Conservation (phyloP, 257 asterid genomes). For the Solanum rostratum region DNA sequence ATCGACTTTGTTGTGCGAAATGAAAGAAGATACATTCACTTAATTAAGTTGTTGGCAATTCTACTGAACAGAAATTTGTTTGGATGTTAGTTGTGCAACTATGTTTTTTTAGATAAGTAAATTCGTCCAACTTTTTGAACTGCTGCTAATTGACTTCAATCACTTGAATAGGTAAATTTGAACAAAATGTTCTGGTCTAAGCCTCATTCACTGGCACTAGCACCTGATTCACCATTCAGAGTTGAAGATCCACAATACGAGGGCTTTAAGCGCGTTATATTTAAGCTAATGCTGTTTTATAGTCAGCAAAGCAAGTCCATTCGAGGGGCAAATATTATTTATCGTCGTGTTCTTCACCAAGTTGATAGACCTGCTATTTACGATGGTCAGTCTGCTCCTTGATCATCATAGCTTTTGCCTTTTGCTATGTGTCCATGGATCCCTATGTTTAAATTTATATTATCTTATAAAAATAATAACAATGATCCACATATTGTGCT, state of each 20-base stretch:
- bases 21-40: not conserved
- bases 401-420: not conserved
- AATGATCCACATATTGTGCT: not conserved
- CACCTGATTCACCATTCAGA: slow-evolving; percentile 57
- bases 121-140: not conserved
- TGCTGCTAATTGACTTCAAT: not conserved
- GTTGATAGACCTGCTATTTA: slow-evolving; percentile 78
- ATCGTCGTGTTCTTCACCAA: slow-evolving; percentile 56
- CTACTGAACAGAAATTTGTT: not conserved
- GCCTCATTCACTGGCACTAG: slow-evolving; percentile 77
- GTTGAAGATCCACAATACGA: slow-evolving; percentile 59
- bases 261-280: slow-evolving; percentile 43
- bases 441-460: not conserved
- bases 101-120: not conserved
- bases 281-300: slow-evolving; percentile 68
- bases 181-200: slow-evolving; percentile 89
- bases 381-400: slow-evolving; percentile 40
- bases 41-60: not conserved
- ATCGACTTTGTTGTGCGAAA: not conserved
- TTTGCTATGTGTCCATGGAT: not conserved
- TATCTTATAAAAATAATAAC: not conserved
- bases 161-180: slow-evolving; percentile 46
- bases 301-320: slow-evolving; percentile 87
- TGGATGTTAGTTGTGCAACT: not conserved
- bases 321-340: slow-evolving; percentile 76